Percentiles rank a stretch among this genome's conserved stretches.
Evolutionary conservation across 495 filamentous ascomycete species (phyloP).

Genomic region (Cercophora scortea): DNA sequence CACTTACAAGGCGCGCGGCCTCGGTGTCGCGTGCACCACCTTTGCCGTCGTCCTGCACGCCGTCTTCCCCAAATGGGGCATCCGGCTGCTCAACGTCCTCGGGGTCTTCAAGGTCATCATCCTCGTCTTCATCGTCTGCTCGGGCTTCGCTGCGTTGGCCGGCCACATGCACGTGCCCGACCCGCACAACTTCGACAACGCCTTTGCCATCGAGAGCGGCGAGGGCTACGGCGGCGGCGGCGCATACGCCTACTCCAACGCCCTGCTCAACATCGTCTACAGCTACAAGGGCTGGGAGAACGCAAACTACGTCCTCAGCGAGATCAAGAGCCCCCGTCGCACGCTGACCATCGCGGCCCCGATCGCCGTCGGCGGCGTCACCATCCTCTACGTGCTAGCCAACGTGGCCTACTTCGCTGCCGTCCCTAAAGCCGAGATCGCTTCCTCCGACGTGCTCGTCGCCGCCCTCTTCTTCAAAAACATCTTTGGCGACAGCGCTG

Average conservation of each 20-base stretch:
- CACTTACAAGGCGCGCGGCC: slow-evolving; percentile 53
- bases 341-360: slow-evolving; percentile 57
- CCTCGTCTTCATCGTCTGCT: slow-evolving; percentile 53
- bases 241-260: slow-evolving; percentile 35
- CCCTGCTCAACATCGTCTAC: slow-evolving; percentile 41
- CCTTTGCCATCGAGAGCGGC: slow-evolving; percentile 27
- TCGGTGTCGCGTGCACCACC: slow-evolving; percentile 47
- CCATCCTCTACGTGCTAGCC: slow-evolving; percentile 53
- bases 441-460: slow-evolving; percentile 40
- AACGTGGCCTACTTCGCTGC: slow-evolving; percentile 56
- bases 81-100: slow-evolving; percentile 54
- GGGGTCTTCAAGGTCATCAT: slow-evolving; percentile 59
- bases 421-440: slow-evolving; percentile 39
- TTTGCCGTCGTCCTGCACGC: slow-evolving; percentile 53
- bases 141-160: slow-evolving; percentile 44
- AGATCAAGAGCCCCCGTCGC: slow-evolving; percentile 52
- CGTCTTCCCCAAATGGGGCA: slow-evolving; percentile 50
- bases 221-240: slow-evolving; percentile 35
- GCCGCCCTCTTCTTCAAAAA: slow-evolving; percentile 42
- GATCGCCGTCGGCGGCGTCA: slow-evolving; percentile 47
- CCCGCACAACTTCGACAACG: slow-evolving; percentile 21
- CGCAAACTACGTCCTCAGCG: slow-evolving; percentile 47
- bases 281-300: slow-evolving; percentile 44
- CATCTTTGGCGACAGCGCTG: slow-evolving; percentile 32
- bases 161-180: slow-evolving; percentile 18